A percentile compares a stretch with the other conserved stretches of the same genome.
phyloP scores from a whole-genome alignment of 2,329 filamentous ascomycete genomes.

The Penicillium sp. region DNA sequence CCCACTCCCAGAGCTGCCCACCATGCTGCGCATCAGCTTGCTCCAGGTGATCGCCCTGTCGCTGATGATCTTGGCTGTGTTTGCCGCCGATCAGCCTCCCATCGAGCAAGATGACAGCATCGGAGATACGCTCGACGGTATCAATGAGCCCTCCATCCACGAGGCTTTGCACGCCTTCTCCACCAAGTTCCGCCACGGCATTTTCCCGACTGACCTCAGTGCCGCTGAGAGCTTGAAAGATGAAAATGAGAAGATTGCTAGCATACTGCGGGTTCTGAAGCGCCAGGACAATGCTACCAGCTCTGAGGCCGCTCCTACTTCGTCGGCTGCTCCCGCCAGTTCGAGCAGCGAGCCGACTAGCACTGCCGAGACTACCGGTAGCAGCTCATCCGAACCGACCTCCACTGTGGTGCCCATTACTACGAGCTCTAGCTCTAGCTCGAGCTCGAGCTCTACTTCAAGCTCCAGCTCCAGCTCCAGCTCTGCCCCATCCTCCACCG shows the following conservation, averaged over 20 bases:
- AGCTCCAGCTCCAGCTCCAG: conserved; percentile 9
- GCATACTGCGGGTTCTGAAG: conserved; percentile 59
- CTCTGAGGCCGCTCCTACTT: conserved; percentile 13
- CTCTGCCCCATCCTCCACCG: conserved; percentile 6
- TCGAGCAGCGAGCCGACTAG: conserved; percentile 15
- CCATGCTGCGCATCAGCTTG: conserved; percentile 21
- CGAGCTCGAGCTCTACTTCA: conserved; percentile 10
- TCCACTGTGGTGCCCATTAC: conserved; percentile 2
- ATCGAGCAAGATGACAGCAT: conserved; percentile 9
- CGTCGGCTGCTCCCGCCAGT: conserved; percentile 9
- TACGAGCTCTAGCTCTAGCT: neutral
- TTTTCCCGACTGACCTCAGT: conserved; percentile 60
- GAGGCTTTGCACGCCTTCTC: conserved; percentile 61
- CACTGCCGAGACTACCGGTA: conserved; percentile 6
- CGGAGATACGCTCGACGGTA: conserved; percentile 51
- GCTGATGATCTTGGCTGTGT: conserved; percentile 25
- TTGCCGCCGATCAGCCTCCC: conserved; percentile 19
- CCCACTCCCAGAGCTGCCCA: conserved; percentile 2
- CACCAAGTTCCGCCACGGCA: conserved; percentile 61
- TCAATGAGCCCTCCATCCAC: conserved; percentile 59
- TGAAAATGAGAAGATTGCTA: conserved; percentile 58
- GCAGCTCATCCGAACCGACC: conserved; percentile 10
- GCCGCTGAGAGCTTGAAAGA: conserved; percentile 60
- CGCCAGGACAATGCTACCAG: conserved; percentile 45
- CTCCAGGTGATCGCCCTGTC: conserved; percentile 25